These are phyloP conservation scores for Margaritispora aquatica DNA, from an alignment of 495 filamentous ascomycete species.

Conservation along the genomic window DNA sequence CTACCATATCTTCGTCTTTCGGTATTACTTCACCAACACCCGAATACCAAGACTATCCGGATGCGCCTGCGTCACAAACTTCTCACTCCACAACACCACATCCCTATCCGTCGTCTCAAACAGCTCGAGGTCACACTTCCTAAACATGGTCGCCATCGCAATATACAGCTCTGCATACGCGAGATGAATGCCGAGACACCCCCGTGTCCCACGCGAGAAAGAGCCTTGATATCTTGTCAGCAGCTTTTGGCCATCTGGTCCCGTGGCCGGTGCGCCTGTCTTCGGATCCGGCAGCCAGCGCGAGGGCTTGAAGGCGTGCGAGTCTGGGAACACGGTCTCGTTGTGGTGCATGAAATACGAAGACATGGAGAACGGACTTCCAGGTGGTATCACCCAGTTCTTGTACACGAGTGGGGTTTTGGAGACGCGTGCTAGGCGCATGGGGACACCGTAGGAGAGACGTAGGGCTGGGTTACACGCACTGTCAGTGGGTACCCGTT, in stretches of 20 bases:
- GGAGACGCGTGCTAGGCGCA: slow-evolving; percentile 22
- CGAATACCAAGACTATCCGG: slow-evolving; percentile 10
- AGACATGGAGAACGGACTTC: slow-evolving; percentile 41
- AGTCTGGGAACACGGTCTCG: slow-evolving; percentile 39
- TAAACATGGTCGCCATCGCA: slow-evolving; percentile 29
- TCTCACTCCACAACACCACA: slow-evolving; percentile 4
- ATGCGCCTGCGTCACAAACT: not conserved
- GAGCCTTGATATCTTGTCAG: slow-evolving; percentile 37
- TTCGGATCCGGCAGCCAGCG: slow-evolving; percentile 35
- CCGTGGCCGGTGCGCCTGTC: not conserved
- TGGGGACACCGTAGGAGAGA: slow-evolving; percentile 33
- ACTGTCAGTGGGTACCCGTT: not conserved
- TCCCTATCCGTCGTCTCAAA: slow-evolving; percentile 12
- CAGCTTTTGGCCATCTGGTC: slow-evolving; percentile 2
- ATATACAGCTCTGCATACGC: slow-evolving; percentile 41
- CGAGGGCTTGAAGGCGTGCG: slow-evolving; percentile 40
- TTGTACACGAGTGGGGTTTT: slow-evolving; percentile 18
- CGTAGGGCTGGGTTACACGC: slow-evolving; percentile 26
- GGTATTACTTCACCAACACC: slow-evolving; percentile 3
- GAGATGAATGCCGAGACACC: slow-evolving; percentile 45
- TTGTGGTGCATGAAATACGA: slow-evolving; percentile 42
- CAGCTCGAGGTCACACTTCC: slow-evolving; percentile 22
- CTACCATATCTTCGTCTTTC: not conserved
- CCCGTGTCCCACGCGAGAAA: slow-evolving; percentile 41
- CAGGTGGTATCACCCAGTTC: slow-evolving; percentile 25